phyloP scores from a whole-genome alignment of 495 filamentous ascomycete species.

The Neurospora tetrasperma region DNA sequence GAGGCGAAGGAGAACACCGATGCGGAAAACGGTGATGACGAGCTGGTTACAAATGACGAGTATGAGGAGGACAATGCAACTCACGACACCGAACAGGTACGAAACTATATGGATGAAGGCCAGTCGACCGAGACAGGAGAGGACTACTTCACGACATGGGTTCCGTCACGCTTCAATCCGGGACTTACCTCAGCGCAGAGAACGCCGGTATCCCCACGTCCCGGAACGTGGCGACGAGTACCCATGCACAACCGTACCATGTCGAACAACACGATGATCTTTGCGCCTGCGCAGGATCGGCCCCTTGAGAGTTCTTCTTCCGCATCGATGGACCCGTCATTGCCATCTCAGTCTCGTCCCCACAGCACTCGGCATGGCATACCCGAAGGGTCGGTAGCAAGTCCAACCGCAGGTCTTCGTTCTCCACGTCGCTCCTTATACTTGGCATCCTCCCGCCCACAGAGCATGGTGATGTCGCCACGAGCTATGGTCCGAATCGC shows the following conservation, averaged over 20 bases:
- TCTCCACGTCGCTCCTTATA: conserved; percentile 40
- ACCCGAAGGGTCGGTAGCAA: conserved; percentile 31
- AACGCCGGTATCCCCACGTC: conserved; percentile 21
- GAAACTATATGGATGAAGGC: not conserved
- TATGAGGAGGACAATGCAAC: conserved; percentile 38
- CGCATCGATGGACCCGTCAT: conserved; percentile 28
- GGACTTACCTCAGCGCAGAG: conserved; percentile 14
- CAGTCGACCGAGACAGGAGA: conserved; percentile 21
- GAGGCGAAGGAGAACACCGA: conserved; percentile 49
- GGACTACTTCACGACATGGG: conserved; percentile 39
- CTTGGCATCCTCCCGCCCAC: conserved; percentile 28
- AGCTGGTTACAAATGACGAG: conserved; percentile 70
- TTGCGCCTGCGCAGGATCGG: conserved; percentile 41
- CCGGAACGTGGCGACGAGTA: conserved; percentile 21
- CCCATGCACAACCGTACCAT: conserved; percentile 50
- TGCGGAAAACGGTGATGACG: conserved; percentile 81
- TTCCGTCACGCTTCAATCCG: conserved; percentile 20
- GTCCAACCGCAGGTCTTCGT: conserved; percentile 25
- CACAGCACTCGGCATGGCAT: conserved; percentile 24
- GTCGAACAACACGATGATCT: conserved; percentile 72
- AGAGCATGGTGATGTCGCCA: conserved; percentile 40
- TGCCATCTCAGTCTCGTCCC: conserved; percentile 20
- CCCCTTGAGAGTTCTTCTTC: conserved; percentile 38
- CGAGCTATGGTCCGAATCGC: conserved; percentile 41
- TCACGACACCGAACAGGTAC: conserved; percentile 12